These are phyloP conservation scores for Pythium biforme DNA, from an alignment of 352 stramenopile species.

Conservation along the genomic window DNA sequence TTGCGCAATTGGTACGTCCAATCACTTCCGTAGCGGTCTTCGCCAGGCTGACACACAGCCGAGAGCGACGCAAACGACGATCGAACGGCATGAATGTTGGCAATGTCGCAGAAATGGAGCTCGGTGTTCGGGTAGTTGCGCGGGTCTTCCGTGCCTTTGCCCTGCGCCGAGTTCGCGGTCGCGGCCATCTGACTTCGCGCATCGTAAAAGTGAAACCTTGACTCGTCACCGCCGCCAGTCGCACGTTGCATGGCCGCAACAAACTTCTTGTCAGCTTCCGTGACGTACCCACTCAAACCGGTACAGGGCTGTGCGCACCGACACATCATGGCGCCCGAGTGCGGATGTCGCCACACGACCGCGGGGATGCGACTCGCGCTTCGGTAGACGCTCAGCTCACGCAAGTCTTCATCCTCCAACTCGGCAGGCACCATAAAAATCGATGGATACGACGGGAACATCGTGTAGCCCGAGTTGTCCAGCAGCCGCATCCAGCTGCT, in stretches of 20 bases:
- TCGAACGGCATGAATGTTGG: conserved; percentile 98
- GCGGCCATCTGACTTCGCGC: conserved; percentile 83
- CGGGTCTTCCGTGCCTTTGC: conserved; percentile 89
- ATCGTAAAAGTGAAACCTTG: conserved; percentile 87
- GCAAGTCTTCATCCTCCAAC: conserved; percentile 90
- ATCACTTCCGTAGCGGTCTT: conserved; percentile 75
- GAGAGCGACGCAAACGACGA: conserved; percentile 83
- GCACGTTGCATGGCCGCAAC: conserved; percentile 69
- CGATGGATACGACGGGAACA: conserved; percentile 94
- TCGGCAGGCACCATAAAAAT: conserved; percentile 92
- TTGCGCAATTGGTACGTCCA: conserved; percentile 90
- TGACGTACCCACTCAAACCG: conserved; percentile 80
- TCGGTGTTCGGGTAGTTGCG: conserved; percentile 95
- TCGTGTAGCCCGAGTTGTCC: conserved; percentile 83
- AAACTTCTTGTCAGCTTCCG: conserved; percentile 79
- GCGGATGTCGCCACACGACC: conserved; percentile 92
- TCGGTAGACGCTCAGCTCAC: conserved; percentile 89
- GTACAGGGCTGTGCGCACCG: conserved; percentile 84
- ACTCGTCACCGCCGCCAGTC: conserved; percentile 52
- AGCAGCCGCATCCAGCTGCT: conserved; percentile 82
- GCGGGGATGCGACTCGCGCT: conserved; percentile 92
- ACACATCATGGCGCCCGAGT: conserved; percentile 89
- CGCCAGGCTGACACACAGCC: conserved; percentile 68
- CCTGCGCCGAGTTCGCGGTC: conserved; percentile 80
- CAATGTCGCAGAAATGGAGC: conserved; percentile 98